Evolutionary conservation across 1,139 yeast genomes (phyloP).

Genomic region (Saccharomycopsis hybrid): DNA sequence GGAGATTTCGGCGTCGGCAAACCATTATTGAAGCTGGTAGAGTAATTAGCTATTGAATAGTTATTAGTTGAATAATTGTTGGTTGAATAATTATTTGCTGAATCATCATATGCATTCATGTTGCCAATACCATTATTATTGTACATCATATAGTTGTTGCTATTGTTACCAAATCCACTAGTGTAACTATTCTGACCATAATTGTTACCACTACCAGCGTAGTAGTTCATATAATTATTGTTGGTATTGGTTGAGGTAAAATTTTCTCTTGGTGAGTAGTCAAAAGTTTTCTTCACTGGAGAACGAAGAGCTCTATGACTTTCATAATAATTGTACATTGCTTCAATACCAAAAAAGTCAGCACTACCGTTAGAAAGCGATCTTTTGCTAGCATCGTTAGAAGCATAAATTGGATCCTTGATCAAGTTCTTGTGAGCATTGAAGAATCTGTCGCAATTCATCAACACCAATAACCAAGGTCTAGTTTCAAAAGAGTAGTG

Average conservation of each 20-base stretch:
- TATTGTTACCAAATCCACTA: neutral
- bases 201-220: neutral
- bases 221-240: neutral
- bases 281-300: neutral
- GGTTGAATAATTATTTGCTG: too few relatives aligned
- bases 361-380: conserved; percentile 1
- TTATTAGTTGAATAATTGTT: too few relatives aligned
- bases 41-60: neutral
- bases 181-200: neutral
- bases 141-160: neutral
- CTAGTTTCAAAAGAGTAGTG: conserved; percentile 6
- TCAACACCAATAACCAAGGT: conserved; percentile 15
- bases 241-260: neutral
- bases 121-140: neutral
- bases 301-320: neutral
- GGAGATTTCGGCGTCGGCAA: conserved; percentile 6
- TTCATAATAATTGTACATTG: conserved; percentile 9
- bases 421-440: conserved; percentile 1
- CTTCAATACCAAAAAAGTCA: conserved; percentile 7
- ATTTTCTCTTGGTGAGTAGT: neutral
- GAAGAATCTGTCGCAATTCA: conserved; percentile 1
- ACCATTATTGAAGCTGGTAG: conserved; percentile 2
- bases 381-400: conserved; percentile 1
- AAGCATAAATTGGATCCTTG: conserved; percentile 10
- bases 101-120: neutral